Percentiles rank a stretch among this genome's conserved stretches.
Evolutionary conservation across 345 rosid genomes (phyloP).

Genomic region (Dipteronia dyeriana): DNA sequence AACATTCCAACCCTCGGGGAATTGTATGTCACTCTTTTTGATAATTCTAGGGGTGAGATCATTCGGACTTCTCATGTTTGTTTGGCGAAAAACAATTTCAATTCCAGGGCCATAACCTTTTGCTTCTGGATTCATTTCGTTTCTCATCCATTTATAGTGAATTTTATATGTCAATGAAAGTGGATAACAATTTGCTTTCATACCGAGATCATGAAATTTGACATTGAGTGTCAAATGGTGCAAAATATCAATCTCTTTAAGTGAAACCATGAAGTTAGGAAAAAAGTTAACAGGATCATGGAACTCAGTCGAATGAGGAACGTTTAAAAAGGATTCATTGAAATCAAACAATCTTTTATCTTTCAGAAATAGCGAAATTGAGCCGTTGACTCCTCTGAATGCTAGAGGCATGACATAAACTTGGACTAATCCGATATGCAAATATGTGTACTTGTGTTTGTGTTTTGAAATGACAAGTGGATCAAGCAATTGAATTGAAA

Average conservation of each 20-base stretch:
- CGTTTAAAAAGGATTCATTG: not conserved
- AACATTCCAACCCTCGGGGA: slow-evolving; percentile 1
- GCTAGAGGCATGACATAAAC: not conserved
- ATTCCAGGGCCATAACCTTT: not conserved
- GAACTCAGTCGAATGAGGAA: not conserved
- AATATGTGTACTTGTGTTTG: not conserved
- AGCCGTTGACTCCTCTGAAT: not conserved
- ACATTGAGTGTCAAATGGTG: not conserved
- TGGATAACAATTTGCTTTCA: not conserved
- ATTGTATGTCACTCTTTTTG: slow-evolving; percentile 2
- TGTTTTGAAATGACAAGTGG: not conserved
- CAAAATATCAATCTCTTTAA: not conserved
- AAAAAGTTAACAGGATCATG: not conserved
- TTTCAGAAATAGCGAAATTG: not conserved
- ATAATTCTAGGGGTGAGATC: not conserved
- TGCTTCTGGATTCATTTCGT: not conserved
- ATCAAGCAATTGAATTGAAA: not conserved
- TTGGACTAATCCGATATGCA: slow-evolving; percentile 4
- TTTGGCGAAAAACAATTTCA: not conserved
- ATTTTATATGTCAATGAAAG: not conserved
- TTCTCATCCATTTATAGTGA: not conserved
- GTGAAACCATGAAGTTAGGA: not conserved
- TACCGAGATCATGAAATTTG: not conserved
- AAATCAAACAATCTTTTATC: slow-evolving; percentile 1
- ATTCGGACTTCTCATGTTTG: not conserved